Evolutionary conservation across 768 basidiomycete genomes (phyloP).

Genomic region (Rhodotorula babjevae): DNA sequence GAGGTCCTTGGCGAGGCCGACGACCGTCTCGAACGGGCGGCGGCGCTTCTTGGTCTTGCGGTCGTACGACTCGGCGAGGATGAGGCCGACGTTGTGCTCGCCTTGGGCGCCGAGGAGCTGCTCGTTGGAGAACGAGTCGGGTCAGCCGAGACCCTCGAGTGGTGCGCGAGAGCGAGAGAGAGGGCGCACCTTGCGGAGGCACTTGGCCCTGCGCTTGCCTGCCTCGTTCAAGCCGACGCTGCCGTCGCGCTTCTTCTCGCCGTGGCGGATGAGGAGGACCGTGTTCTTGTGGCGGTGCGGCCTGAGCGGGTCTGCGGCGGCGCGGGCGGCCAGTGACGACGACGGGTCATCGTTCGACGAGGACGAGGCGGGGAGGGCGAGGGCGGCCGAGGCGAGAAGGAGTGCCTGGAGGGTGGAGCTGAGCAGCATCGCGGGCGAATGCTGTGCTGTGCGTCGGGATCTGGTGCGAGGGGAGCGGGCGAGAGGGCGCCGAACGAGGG

Average conservation of each 20-base stretch:
- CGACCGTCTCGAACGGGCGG: conserved; percentile 36
- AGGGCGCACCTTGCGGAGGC: conserved; percentile 20
- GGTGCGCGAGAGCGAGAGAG: not conserved
- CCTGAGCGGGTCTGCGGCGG: conserved; percentile 1
- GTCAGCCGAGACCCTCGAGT: not conserved
- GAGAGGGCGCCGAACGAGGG: too few species aligned
- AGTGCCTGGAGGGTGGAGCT: not conserved
- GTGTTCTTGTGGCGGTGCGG: conserved; percentile 15
- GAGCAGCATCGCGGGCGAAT: not conserved
- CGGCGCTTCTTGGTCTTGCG: conserved; percentile 6
- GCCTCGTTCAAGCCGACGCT: conserved; percentile 12
- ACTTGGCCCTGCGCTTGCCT: conserved; percentile 35
- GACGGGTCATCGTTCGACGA: not conserved
- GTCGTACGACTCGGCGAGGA: conserved; percentile 35
- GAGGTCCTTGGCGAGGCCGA: conserved; percentile 23
- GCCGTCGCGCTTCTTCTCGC: conserved; percentile 29
- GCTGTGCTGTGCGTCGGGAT: not conserved
- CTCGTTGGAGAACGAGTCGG: too few species aligned
- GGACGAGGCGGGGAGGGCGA: not conserved
- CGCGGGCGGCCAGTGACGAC: not conserved
- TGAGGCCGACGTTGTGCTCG: conserved; percentile 28
- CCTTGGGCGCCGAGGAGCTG: conserved; percentile 7
- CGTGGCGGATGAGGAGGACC: conserved; percentile 35
- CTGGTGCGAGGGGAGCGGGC: too few species aligned
- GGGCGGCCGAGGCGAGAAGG: not conserved